A percentile compares a stretch with the other conserved stretches of the same genome.
Conservation (phyloP, 805 yeast genomes). For the Lipomyces yamanashiensis region DNA sequence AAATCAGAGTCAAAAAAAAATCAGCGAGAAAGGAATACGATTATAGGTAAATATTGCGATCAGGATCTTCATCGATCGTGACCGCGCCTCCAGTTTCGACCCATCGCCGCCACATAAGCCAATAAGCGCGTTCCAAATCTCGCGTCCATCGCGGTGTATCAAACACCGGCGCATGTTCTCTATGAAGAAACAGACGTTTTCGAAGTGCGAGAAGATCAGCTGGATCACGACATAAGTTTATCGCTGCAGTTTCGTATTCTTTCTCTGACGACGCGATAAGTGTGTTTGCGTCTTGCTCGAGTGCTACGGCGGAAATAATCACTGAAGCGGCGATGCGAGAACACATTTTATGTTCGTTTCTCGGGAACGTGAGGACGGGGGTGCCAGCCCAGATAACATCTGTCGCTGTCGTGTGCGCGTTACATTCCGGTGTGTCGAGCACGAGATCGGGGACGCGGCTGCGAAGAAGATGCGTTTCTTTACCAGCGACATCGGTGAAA, state of each 20-base stretch:
- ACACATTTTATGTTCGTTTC: constrained; percentile 43
- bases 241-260: constrained; percentile 41
- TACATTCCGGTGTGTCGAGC: constrained; percentile 46
- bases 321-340: constrained; percentile 44
- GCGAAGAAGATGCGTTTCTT: constrained; percentile 43
- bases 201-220: constrained; percentile 37
- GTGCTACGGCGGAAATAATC: constrained; percentile 34
- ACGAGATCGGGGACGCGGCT: constrained; percentile 44
- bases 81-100: constrained; percentile 34
- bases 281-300: constrained; percentile 1
- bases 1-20: too few species aligned
- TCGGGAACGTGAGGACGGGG: constrained; percentile 43
- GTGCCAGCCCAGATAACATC: constrained; percentile 46
- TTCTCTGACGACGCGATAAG: constrained; percentile 39
- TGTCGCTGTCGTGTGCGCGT: constrained; percentile 47
- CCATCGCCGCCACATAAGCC: constrained; percentile 44
- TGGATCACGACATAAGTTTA: constrained; percentile 33
- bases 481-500: constrained; percentile 45
- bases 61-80: constrained; percentile 22
- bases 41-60: constrained; percentile 29
- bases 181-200: constrained; percentile 34
- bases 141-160: constrained; percentile 42
- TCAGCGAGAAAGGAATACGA: background rate
- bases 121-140: constrained; percentile 40
- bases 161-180: constrained; percentile 38